Conservation (phyloP, 2,329 filamentous ascomycete genomes). For the Aspergillus quadrilineatus region DNA sequence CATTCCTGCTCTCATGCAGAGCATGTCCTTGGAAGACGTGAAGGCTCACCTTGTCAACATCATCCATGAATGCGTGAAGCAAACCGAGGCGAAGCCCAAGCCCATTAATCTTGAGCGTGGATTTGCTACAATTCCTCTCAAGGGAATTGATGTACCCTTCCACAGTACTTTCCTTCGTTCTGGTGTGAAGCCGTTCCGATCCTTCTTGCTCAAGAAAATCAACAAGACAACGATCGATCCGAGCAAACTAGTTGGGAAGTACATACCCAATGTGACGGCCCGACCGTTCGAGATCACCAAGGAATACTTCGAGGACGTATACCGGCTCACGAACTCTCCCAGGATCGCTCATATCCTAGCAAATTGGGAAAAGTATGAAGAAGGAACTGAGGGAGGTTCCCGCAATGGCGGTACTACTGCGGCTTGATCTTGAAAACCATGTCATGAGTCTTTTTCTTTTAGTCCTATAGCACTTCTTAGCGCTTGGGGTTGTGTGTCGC, state of each 20-base stretch:
- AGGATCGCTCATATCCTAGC: slow-evolving; percentile 61
- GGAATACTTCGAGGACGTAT: slow-evolving; percentile 99
- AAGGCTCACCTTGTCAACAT: slow-evolving; percentile 88
- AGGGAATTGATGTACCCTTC: slow-evolving; percentile 98
- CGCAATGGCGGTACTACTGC: slow-evolving; percentile 20
- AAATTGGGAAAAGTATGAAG: slow-evolving; percentile 76
- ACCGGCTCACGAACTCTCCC: slow-evolving; percentile 80
- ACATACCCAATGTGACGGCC: slow-evolving; percentile 98
- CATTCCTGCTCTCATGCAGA: slow-evolving; percentile 87
- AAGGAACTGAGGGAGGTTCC: slow-evolving; percentile 30
- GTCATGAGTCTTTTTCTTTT: not conserved
- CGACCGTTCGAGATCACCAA: slow-evolving; percentile 92
- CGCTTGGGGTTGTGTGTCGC: slow-evolving; percentile 1
- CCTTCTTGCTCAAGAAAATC: slow-evolving; percentile 99
- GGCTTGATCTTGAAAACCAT: slow-evolving; percentile 10
- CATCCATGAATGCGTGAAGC: slow-evolving; percentile 81
- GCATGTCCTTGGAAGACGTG: slow-evolving; percentile 82
- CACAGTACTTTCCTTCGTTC: slow-evolving; percentile 97
- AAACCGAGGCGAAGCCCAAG: slow-evolving; percentile 82
- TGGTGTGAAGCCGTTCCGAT: slow-evolving; percentile 98
- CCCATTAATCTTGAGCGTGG: slow-evolving; percentile 90
- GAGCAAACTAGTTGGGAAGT: slow-evolving; percentile 94
- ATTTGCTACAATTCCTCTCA: slow-evolving; percentile 93
- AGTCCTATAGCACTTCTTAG: slow-evolving; percentile 2
- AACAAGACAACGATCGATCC: slow-evolving; percentile 99